phyloP scores from a whole-genome alignment of 768 basidiomycete species.

The Psilocybe tampanensis region DNA sequence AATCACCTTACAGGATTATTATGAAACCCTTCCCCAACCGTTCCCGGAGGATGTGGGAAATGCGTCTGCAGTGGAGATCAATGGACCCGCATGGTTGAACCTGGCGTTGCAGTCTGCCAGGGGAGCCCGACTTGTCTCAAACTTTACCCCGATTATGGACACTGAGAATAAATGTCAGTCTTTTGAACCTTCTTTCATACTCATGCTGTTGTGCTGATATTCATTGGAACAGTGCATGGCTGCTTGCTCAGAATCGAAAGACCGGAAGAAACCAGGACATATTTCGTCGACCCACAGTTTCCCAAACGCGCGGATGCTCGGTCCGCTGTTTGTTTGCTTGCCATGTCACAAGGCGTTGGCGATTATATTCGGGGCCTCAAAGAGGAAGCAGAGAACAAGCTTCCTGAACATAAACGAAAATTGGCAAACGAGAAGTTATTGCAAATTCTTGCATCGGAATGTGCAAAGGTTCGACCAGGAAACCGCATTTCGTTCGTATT shows the following conservation, averaged over 20 bases:
- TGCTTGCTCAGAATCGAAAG: slow-evolving; percentile 62
- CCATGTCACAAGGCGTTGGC: slow-evolving; percentile 64
- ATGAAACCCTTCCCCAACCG: slow-evolving; percentile 66
- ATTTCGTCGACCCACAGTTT: slow-evolving; percentile 66
- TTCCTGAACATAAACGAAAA: slow-evolving; percentile 47
- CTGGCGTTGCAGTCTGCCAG: slow-evolving; percentile 50
- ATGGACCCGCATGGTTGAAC: slow-evolving; percentile 58
- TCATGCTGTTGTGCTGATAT: not conserved
- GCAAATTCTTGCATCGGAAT: slow-evolving; percentile 48
- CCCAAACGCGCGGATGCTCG: slow-evolving; percentile 67
- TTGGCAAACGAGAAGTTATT: slow-evolving; percentile 47
- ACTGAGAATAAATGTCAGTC: slow-evolving; percentile 46
- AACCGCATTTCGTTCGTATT: slow-evolving; percentile 43
- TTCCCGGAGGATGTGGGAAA: slow-evolving; percentile 56
- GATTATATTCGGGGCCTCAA: slow-evolving; percentile 52
- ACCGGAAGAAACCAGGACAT: slow-evolving; percentile 54
- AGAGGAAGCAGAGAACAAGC: slow-evolving; percentile 42
- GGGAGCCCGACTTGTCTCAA: slow-evolving; percentile 45
- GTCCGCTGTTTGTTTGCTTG: slow-evolving; percentile 64
- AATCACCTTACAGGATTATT: slow-evolving; percentile 57
- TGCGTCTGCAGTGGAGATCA: slow-evolving; percentile 50
- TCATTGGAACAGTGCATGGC: slow-evolving; percentile 50
- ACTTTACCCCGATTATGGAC: slow-evolving; percentile 46
- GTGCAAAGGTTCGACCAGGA: slow-evolving; percentile 40
- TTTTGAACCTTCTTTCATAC: slow-evolving; percentile 2